These are phyloP conservation scores for Tubosaeta sp. DNA, from an alignment of 768 basidiomycete genomes.

Conservation along the genomic window DNA sequence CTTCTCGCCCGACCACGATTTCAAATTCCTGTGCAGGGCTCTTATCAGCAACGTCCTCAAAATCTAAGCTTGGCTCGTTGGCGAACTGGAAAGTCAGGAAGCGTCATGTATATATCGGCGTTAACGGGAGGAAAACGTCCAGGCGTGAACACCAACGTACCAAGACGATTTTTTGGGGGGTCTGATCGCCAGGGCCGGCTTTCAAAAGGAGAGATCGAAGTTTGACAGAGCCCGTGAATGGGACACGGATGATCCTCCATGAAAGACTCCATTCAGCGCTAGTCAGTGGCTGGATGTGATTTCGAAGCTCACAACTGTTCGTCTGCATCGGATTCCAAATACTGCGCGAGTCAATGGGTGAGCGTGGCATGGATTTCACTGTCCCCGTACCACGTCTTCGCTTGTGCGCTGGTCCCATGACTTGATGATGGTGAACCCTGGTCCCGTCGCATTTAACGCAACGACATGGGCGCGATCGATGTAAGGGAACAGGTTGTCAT, in stretches of 20 bases:
- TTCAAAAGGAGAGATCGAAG: constrained; percentile 80
- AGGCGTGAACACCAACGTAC: constrained; percentile 39
- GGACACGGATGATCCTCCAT: constrained; percentile 74
- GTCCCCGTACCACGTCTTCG: constrained; percentile 55
- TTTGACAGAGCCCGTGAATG: constrained; percentile 85
- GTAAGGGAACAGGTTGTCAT: constrained; percentile 67
- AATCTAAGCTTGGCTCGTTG: constrained; percentile 78
- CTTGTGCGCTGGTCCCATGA: constrained; percentile 79
- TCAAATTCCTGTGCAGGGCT: constrained; percentile 69
- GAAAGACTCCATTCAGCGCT: constrained; percentile 4
- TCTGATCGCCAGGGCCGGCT: constrained; percentile 75
- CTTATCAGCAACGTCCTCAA: constrained; percentile 62
- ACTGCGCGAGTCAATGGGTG: constrained; percentile 41
- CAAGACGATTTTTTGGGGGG: constrained; percentile 65
- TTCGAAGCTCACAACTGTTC: constrained; percentile 68
- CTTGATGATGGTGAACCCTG: constrained; percentile 66
- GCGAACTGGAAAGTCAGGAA: constrained; percentile 45
- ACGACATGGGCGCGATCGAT: constrained; percentile 81
- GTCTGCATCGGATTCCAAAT: constrained; percentile 84
- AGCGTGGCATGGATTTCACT: background rate
- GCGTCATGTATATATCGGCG: background rate
- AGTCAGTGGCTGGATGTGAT: background rate
- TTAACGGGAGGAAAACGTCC: background rate
- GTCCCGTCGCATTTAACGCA: constrained; percentile 62
- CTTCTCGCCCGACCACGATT: constrained; percentile 64